Evolutionary conservation across 2,329 filamentous ascomycete species (phyloP), one percentile per base, ranked within the genome.

Genomic region (Fusarium sp.): DNA sequence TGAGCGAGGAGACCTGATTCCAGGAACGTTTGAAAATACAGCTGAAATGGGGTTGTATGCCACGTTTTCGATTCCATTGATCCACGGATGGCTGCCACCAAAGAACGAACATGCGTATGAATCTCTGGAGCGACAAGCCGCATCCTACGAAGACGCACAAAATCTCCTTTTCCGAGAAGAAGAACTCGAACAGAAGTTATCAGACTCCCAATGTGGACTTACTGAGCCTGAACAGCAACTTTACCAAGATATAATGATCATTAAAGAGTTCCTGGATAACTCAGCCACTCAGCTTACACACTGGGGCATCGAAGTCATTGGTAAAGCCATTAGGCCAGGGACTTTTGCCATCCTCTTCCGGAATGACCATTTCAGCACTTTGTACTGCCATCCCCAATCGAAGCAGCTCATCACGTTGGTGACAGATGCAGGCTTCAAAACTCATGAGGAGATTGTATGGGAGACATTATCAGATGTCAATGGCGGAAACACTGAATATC

Each of bases 281-380:
- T 94, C 93, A 63, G 90, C 93, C 0, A 98, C 96, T 0, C 96
- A 99, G 73, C 82, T 99, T 22, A 97, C 96, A 0, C 83, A 87
- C 0, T 91, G 90, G 78, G 96, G 96, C 0, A 84, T 99, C 4
- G 86, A 92, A 39, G 87, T 92, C 2, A 89, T 98, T 39, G 86
- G 85, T 1, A 87, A 88, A 50, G 89, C 86, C 7, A 85, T 97
- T 58, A 82, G 86, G 14, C 90, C 93, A 2, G 95, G 94, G 3
- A 89, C 91, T 2, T 88, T 97, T 65, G 93, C 93, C 1, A 98
- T 99, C 49, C 80, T 99, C 2, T 99, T 99, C 82, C 89, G 96
- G 26, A 99, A 99, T 73, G 95, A 99, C 75, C 96, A 99, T 77
- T 99, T 99, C 75, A 94, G 93, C 41, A 98, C 95, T 0, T 79